Conservation (phyloP, 1,139 yeast genomes). For the Zygoascus meyerae region DNA sequence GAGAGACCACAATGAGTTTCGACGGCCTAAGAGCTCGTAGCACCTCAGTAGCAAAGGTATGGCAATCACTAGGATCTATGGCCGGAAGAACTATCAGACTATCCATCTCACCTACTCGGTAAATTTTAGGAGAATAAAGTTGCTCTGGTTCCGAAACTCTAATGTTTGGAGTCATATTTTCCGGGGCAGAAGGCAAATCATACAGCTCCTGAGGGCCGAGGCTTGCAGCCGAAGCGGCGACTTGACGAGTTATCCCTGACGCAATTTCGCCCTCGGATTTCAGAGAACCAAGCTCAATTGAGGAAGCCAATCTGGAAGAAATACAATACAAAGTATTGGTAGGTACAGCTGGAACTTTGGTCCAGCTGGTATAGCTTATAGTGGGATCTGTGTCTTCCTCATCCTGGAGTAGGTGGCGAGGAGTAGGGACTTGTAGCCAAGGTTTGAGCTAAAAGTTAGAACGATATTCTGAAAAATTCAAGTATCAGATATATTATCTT, state of each 20-base stretch:
- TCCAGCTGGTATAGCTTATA: slow-evolving; percentile 19
- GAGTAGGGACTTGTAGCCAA: slow-evolving; percentile 46
- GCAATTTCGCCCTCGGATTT: slow-evolving; percentile 14
- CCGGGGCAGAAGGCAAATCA: slow-evolving; percentile 7
- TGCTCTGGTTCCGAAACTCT: slow-evolving; percentile 8
- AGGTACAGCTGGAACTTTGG: slow-evolving; percentile 12
- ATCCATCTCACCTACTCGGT: slow-evolving; percentile 6
- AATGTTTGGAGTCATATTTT: not conserved
- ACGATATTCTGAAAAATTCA: not conserved
- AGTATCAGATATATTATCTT: not conserved
- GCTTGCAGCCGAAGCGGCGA: not conserved
- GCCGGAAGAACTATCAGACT: slow-evolving; percentile 16
- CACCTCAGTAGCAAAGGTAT: slow-evolving; percentile 17
- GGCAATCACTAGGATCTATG: slow-evolving; percentile 20
- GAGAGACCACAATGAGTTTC: slow-evolving; percentile 17
- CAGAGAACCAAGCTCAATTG: slow-evolving; percentile 11
- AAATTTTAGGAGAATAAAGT: slow-evolving; percentile 13
- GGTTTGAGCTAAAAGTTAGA: slow-evolving; percentile 46
- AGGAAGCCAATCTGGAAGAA: slow-evolving; percentile 19
- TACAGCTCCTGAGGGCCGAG: slow-evolving; percentile 8
- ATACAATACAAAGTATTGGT: slow-evolving; percentile 10
- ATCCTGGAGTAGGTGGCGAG: slow-evolving; percentile 49
- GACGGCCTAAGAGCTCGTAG: slow-evolving; percentile 16
- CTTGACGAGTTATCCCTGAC: slow-evolving; percentile 14
- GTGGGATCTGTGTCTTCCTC: slow-evolving; percentile 35